Percentiles rank a stretch among this genome's conserved stretches.
phyloP scores from a whole-genome alignment of 305 asterid species.

The Fraxinus latifolia region DNA sequence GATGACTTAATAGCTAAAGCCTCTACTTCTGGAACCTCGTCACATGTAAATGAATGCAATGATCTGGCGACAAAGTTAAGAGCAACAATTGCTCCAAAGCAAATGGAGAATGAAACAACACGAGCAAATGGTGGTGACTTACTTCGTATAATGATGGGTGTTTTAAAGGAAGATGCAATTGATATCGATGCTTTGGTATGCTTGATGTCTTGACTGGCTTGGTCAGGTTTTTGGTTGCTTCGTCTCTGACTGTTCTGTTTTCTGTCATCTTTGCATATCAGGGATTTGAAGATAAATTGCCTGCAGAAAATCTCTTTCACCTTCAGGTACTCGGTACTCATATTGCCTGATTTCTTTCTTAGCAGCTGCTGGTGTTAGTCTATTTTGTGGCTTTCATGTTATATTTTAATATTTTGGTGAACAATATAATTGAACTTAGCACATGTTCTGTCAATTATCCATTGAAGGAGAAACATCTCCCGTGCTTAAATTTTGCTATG shows the following conservation, averaged over 20 bases:
- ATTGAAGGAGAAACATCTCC: not conserved
- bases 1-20: constrained; percentile 85
- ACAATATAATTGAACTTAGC: not conserved
- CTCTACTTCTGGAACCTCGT: constrained; percentile 79
- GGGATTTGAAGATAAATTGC: constrained; percentile 94
- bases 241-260: constrained; percentile 24
- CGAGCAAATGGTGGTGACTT: constrained; percentile 77
- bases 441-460: not conserved
- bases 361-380: constrained; percentile 4
- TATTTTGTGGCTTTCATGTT: constrained; percentile 20
- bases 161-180: constrained; percentile 84
- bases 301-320: constrained; percentile 84
- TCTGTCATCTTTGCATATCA: constrained; percentile 34
- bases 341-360: constrained; percentile 15
- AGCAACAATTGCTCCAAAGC: constrained; percentile 87
- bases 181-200: constrained; percentile 81
- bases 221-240: constrained; percentile 18
- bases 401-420: not conserved
- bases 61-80: constrained; percentile 92
- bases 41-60: constrained; percentile 52
- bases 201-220: constrained; percentile 19
- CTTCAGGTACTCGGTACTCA: constrained; percentile 65
- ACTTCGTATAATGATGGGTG: constrained; percentile 95
- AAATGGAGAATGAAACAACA: constrained; percentile 76
- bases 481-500: not conserved